Base-by-base conservation (phyloP, 306 rosid genomes). In the Cajanus cajan region DNA sequence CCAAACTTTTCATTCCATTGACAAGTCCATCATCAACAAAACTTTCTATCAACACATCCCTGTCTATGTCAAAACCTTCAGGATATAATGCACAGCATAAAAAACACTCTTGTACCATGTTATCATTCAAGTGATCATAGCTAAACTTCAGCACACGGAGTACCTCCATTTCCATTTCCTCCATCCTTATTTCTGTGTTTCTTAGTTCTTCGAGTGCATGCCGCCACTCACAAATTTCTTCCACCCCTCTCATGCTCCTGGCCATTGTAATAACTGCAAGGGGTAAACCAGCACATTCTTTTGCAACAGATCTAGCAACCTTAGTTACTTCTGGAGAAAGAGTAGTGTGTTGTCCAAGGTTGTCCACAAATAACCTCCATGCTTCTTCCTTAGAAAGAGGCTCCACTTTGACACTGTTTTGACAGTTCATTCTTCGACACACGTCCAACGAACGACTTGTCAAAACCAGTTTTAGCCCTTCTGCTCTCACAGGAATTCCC, bases 121-220 rank as follows among this genome's bases (percentile, higher is more conserved):
- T 31, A 59, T 58, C 39, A 25, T 59, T 31, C 21, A 59, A 59
- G 67, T 59, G 67, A 28, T 59, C 67, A 31, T 59, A 59, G 21
- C 67, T 59, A 31, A 59, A 59, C 28, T 13, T 28, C 67, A 81
- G 25, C 39, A 81, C 78, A 0, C 21, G 15, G 63, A 81, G 71
- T 34, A 85, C 82, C 51, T 54, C 73, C 43, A 18, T 58, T 7
- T 82, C 82, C 84, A 85, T 85, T 52, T 78, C 86, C 14, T 28
- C 41, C 16, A 21, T 39, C 68, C 55, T 28, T 6, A 5, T 31
- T 5, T 24, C 36, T n/a, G 75, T 51, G 58, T 28, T 65, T 54
- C 61, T 51, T 15, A 73, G 74, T 41, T 73, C 68, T 65, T 63
- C 68, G 61, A 80, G 55, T 0, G 61, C 61, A 21, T 73, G 22